Evolutionary conservation across 78 protist species (phyloP).

Genomic region (Chrysochromulina parva): DNA sequence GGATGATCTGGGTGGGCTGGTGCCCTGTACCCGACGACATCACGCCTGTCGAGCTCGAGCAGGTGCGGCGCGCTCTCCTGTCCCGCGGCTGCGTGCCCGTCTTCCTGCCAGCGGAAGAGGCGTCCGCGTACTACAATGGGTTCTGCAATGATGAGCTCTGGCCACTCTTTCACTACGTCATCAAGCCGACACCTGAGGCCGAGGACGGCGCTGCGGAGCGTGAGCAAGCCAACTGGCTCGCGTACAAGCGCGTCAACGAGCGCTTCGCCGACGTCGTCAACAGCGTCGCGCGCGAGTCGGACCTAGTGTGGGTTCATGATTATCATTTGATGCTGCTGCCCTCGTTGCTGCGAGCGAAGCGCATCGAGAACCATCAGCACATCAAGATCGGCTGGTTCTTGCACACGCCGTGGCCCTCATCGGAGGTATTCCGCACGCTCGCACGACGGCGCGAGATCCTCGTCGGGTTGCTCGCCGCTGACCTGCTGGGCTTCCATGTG

Average conservation of each 20-base stretch:
- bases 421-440: conserved; percentile 80
- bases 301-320: conserved; percentile 78
- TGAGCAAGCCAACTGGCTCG: conserved; percentile 38
- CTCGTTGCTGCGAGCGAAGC: conserved; percentile 46
- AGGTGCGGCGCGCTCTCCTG: not conserved
- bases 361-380: not conserved
- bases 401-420: conserved; percentile 88
- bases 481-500: conserved; percentile 71
- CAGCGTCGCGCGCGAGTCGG: not conserved
- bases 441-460: conserved; percentile 32
- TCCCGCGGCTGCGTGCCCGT: conserved; percentile 71
- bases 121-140: conserved; percentile 67
- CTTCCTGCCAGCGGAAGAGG: conserved; percentile 48
- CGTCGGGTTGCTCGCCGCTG: conserved; percentile 67
- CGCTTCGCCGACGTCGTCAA: conserved; percentile 43
- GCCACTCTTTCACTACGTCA: conserved; percentile 83
- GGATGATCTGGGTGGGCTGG: conserved; percentile 32
- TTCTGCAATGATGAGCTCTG: conserved; percentile 78
- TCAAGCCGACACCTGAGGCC: not conserved
- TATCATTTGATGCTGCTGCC: conserved; percentile 90
- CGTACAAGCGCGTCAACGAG: conserved; percentile 66
- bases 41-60: not conserved
- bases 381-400: conserved; percentile 82
- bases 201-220: not conserved
- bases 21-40: not conserved